Evolutionary conservation across 208 protist species (phyloP).

Genomic region (Leishmania arabica): DNA sequence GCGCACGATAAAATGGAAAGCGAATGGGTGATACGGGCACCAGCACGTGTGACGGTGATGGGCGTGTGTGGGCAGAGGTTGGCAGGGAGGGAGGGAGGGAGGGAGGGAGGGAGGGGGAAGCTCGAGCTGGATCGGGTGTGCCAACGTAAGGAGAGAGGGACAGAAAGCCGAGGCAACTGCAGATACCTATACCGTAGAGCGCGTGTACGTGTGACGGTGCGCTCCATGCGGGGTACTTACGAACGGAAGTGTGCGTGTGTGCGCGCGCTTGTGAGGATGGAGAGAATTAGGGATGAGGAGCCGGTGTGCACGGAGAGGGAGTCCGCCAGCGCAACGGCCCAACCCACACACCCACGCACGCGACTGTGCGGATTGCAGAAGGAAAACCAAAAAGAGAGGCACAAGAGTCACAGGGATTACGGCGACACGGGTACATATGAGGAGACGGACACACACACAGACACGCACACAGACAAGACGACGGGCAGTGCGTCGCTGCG

Average conservation of each 20-base stretch:
- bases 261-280: background rate
- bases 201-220: background rate
- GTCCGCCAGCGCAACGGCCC: background rate
- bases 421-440: background rate
- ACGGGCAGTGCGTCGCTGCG: background rate
- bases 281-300: background rate
- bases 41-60: background rate
- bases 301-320: background rate
- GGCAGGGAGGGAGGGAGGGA: background rate
- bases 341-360: background rate
- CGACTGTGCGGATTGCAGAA: background rate
- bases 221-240: too few relatives aligned
- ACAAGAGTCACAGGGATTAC: background rate
- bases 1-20: background rate
- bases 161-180: background rate
- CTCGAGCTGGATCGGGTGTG: background rate
- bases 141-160: constrained; percentile 1
- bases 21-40: background rate
- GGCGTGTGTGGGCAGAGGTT: background rate
- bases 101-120: too few relatives aligned
- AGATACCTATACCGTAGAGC: background rate
- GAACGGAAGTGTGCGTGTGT: background rate
- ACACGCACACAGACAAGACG: background rate
- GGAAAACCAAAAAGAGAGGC: background rate
- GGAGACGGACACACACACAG: background rate